A percentile compares a stretch with the other conserved stretches of the same genome.
Conservation (phyloP, 1,284 basidiomycete species). For the Microbotryum scabiosae region DNA sequence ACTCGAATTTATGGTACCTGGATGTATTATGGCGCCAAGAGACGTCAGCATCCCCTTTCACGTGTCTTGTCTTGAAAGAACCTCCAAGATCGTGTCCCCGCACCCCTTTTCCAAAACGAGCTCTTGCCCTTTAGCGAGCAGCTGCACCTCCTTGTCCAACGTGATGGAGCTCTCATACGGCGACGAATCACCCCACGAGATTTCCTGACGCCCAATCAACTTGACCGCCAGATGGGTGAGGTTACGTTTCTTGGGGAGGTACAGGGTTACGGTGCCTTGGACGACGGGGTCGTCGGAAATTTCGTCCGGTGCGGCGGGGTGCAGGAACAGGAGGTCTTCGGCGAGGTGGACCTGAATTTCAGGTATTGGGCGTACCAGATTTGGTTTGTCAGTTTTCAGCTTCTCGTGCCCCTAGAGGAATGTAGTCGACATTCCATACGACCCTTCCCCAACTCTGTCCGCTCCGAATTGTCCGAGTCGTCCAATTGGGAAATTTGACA, state of each 20-base stretch:
- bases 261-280: conserved; percentile 1
- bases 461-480: neutral
- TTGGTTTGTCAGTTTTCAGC: neutral
- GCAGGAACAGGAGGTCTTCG: neutral
- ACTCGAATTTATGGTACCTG: too few species aligned
- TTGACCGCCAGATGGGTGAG: conserved; percentile 2
- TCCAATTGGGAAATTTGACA: neutral
- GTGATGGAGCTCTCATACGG: neutral
- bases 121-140: neutral
- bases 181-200: neutral
- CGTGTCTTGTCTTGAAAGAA: neutral
- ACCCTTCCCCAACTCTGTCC: too few species aligned
- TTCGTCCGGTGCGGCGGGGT: conserved; percentile 1
- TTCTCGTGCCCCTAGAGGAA: too few species aligned
- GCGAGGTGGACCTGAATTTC: neutral
- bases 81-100: neutral
- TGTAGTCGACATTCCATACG: too few species aligned
- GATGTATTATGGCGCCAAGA: too few species aligned
- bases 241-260: neutral
- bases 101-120: conserved; percentile 1
- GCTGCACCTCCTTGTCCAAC: conserved; percentile 1
- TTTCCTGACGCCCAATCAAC: neutral
- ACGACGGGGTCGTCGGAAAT: neutral
- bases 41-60: neutral
- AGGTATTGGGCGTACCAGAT: too few species aligned